phyloP scores from a whole-genome alignment of 805 yeast genomes.

The Barnettozyma sp. region DNA sequence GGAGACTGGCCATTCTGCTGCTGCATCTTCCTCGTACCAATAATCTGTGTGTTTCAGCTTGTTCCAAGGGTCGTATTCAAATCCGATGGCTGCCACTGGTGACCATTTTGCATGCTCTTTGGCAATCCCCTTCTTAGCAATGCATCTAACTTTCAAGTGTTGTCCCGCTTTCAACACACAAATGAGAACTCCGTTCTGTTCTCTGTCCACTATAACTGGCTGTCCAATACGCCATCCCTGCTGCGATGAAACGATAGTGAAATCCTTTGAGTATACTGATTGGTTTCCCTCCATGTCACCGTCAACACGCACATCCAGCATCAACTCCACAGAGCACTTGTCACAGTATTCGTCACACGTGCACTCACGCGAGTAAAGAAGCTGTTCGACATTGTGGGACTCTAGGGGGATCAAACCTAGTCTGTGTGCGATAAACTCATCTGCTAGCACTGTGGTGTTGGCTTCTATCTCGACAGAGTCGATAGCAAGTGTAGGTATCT shows the following conservation, averaged over 20 bases:
- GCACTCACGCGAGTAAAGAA: conserved; percentile 90
- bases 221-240: conserved; percentile 52
- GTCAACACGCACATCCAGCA: conserved; percentile 72
- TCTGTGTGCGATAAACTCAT: conserved; percentile 92
- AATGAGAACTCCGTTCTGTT: conserved; percentile 77
- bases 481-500: conserved; percentile 93
- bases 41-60: conserved; percentile 91
- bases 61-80: conserved; percentile 99
- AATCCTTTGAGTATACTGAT: conserved; percentile 84
- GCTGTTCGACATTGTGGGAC: conserved; percentile 73
- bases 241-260: conserved; percentile 38
- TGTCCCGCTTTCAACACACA: conserved; percentile 91
- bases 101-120: conserved; percentile 99
- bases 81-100: conserved; percentile 91
- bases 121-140: conserved; percentile 95
- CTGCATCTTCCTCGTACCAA: conserved; percentile 91
- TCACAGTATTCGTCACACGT: conserved; percentile 98
- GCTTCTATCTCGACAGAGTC: conserved; percentile 92
- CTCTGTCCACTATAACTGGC: conserved; percentile 78
- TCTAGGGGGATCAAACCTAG: conserved; percentile 87
- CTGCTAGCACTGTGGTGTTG: conserved; percentile 93
- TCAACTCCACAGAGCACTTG: conserved; percentile 84
- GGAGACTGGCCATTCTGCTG: conserved; percentile 88
- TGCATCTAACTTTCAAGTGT: conserved; percentile 80
- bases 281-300: conserved; percentile 74